phyloP scores from a whole-genome alignment of 83 land plant genomes.

The Picea mariana region DNA sequence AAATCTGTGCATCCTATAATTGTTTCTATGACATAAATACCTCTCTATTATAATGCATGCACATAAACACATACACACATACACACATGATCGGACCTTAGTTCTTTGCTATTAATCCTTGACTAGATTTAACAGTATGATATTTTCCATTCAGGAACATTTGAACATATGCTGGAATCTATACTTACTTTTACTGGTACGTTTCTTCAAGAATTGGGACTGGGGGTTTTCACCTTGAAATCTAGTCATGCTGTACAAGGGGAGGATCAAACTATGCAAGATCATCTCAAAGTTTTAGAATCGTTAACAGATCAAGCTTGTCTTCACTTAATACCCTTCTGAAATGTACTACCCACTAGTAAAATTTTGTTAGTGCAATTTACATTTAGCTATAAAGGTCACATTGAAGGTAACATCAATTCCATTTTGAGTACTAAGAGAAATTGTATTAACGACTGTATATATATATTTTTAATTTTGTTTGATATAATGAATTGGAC shows the following conservation, averaged over 20 bases:
- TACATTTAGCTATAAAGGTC: too few relatives aligned
- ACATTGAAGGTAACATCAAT: too few relatives aligned
- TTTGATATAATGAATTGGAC: too few relatives aligned
- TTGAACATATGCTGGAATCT: background rate
- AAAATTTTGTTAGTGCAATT: too few relatives aligned
- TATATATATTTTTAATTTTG: too few relatives aligned
- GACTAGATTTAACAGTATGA: conserved; percentile 12
- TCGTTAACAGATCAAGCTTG: conserved; percentile 7
- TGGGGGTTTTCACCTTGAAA: conserved; percentile 1
- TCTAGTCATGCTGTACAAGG: background rate
- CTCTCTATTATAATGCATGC: too few relatives aligned
- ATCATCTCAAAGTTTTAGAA: background rate
- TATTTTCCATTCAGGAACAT: background rate
- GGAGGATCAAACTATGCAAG: background rate
- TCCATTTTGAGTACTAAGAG: too few relatives aligned
- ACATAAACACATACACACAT: too few relatives aligned
- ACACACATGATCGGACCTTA: background rate
- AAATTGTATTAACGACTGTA: too few relatives aligned
- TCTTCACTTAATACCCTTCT: conserved; percentile 5
- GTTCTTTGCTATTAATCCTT: background rate
- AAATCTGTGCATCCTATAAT: background rate
- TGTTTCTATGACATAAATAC: background rate
- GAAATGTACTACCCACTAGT: too few relatives aligned
- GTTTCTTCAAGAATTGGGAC: background rate
- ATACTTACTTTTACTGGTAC: background rate